Base-by-base conservation (phyloP, 768 basidiomycete genomes). In the Lentinula edodes region DNA sequence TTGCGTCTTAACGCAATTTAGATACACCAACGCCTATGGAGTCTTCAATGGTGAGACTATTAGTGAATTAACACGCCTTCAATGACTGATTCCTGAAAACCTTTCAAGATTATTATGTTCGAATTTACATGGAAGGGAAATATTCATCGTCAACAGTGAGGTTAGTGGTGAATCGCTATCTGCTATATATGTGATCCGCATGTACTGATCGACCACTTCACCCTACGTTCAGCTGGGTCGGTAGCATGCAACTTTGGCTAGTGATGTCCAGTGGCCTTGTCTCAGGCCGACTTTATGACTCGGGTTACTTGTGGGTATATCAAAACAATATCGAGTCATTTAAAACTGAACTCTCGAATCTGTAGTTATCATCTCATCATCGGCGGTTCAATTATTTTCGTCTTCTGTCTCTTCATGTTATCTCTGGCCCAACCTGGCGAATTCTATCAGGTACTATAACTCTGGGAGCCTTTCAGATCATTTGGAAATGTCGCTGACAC, bases 321-420 rank as follows among this genome's bases (percentile, higher is more conserved):
- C 6, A 28, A 42, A 8, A 43, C n/a, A 20, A 34, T 7, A 32
- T 6, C 6, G 32, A 38, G 18, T 7, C 12, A 12, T 36, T 5
- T 5, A 28, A 28, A 2, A 41, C 35, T 54, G 9, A 53, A 10
- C 6, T 41, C 15, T n/a, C 16, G 9, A 20, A 7, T 13, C 32
- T 28, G 3, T 35, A 63, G 62, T 41, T 57, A 48, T 23, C 57
- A 46, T 9, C 46, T 63, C 10, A 59, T 63, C 45, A 59, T 63
- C 20, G 48, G 45, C 5, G 62, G 62, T 35, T 63, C 62, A 9
- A 36, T 58, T n/a, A 35, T 52, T 41, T 52, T 63, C 15, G 51
- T 58, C 15, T 63, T 63, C 58, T 63, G 57, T 53, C 62, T 63
- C 28, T 52, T 63, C 48, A 63, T 63, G 62, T 18, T 58, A 3